Conservation (phyloP, 371 early-diverging fungal genomes). For the Fennellomyces sp. region DNA sequence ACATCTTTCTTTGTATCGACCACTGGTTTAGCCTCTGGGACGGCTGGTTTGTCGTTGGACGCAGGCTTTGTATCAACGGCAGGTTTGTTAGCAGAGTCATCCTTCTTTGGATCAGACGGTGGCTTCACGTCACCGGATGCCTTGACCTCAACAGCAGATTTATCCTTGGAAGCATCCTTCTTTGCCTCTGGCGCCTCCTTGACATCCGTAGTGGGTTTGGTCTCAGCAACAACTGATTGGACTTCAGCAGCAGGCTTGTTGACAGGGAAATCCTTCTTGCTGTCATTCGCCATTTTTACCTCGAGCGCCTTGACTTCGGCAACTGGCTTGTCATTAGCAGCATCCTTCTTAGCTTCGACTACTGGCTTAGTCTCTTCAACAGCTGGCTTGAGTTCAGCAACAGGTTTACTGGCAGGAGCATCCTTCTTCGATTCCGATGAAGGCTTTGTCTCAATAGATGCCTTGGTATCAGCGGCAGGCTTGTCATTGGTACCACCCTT, state of each 20-base stretch:
- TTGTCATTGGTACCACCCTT: background rate
- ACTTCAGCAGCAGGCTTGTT: background rate
- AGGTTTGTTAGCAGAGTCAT: background rate
- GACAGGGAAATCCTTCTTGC: background rate
- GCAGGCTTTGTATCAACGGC: background rate
- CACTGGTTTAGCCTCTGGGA: background rate
- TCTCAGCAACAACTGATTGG: background rate
- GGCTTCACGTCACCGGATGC: too few relatives aligned
- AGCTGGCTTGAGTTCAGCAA: background rate
- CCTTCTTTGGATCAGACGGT: background rate
- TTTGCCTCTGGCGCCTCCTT: conserved; percentile 1
- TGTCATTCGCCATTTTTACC: background rate
- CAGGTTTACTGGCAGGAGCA: background rate
- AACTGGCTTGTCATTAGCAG: too few relatives aligned
- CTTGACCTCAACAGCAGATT: background rate
- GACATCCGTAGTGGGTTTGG: background rate
- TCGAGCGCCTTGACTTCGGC: too few relatives aligned
- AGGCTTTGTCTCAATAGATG: too few relatives aligned
- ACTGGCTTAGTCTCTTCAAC: background rate
- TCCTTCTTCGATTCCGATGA: background rate
- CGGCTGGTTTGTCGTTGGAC: too few relatives aligned
- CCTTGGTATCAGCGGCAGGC: background rate
- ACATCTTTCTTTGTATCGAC: background rate
- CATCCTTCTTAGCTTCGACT: background rate
- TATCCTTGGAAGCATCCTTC: background rate